Conservation (phyloP, 495 filamentous ascomycete genomes). For the Aspergillus steynii region DNA sequence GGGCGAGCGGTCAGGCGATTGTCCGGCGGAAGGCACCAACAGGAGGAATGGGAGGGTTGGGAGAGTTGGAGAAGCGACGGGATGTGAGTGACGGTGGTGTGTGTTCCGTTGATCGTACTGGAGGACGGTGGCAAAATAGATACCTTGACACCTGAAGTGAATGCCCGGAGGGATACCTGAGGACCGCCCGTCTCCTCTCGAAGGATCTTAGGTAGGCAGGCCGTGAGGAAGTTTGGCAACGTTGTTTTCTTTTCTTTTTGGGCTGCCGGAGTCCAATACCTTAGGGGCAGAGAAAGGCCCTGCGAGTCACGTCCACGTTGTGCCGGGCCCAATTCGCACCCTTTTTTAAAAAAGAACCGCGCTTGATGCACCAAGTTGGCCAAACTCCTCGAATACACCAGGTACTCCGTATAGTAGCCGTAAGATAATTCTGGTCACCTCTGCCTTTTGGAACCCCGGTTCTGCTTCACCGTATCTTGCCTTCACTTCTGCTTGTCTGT, state of each 20-base stretch:
- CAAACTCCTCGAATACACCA: slow-evolving; percentile 29
- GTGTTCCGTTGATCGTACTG: too few species aligned
- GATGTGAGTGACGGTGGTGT: too few species aligned
- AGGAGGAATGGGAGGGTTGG: too few species aligned
- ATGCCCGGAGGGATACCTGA: not conserved
- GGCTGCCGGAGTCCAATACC: not conserved
- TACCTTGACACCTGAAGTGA: not conserved
- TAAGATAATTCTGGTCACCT: slow-evolving; percentile 16
- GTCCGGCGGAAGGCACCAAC: too few species aligned
- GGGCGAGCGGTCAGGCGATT: too few species aligned
- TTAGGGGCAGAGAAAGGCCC: slow-evolving; percentile 9
- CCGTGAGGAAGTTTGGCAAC: not conserved
- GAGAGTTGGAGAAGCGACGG: too few species aligned
- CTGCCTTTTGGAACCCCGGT: slow-evolving; percentile 3
- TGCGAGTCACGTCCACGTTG: slow-evolving; percentile 24
- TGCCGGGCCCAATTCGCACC: slow-evolving; percentile 18
- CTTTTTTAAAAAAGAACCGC: slow-evolving; percentile 19
- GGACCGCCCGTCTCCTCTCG: not conserved
- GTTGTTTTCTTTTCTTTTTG: slow-evolving; percentile 4
- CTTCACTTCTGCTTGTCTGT: slow-evolving; percentile 10
- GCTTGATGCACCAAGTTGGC: slow-evolving; percentile 21
- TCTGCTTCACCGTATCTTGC: slow-evolving; percentile 5
- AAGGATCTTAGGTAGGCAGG: not conserved
- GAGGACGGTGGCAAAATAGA: slow-evolving; percentile 1
- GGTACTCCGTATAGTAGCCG: slow-evolving; percentile 28